These are phyloP conservation scores for Nicotiana noctiflora DNA, from an alignment of 257 asterid species.

Conservation along the genomic window DNA sequence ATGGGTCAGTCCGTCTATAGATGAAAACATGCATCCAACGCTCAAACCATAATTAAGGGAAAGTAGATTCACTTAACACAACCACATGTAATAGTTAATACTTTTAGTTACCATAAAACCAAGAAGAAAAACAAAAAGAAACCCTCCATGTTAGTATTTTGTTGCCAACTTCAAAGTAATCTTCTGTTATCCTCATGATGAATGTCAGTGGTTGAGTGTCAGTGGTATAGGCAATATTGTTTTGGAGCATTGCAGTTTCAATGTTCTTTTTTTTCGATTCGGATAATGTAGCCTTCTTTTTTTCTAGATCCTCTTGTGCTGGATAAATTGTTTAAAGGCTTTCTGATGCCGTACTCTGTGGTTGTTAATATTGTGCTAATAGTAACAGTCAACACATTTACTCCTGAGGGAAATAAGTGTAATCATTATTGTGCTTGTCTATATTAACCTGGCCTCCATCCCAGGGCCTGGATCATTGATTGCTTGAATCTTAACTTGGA, in stretches of 20 bases:
- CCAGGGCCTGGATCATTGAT: neutral
- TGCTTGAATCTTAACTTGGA: neutral
- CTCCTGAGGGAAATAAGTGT: neutral
- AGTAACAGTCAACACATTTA: neutral
- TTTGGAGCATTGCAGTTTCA: neutral
- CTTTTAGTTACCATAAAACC: neutral
- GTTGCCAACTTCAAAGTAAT: neutral
- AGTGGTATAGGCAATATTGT: neutral
- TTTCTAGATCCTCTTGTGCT: neutral
- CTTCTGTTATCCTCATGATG: neutral
- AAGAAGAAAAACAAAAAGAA: neutral
- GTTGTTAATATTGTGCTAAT: neutral
- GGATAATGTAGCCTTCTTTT: neutral
- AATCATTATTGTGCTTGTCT: neutral
- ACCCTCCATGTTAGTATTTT: neutral
- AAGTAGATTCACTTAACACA: neutral
- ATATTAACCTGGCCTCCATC: neutral
- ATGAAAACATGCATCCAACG: neutral
- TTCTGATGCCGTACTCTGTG: neutral
- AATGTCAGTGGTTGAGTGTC: neutral
- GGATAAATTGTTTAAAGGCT: neutral
- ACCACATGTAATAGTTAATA: neutral
- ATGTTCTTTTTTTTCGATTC: neutral
- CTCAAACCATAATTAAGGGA: neutral
- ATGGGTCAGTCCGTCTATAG: neutral